Base-by-base conservation (phyloP, 192 early-diverging fungal species). In the Funneliformis geosporum region DNA sequence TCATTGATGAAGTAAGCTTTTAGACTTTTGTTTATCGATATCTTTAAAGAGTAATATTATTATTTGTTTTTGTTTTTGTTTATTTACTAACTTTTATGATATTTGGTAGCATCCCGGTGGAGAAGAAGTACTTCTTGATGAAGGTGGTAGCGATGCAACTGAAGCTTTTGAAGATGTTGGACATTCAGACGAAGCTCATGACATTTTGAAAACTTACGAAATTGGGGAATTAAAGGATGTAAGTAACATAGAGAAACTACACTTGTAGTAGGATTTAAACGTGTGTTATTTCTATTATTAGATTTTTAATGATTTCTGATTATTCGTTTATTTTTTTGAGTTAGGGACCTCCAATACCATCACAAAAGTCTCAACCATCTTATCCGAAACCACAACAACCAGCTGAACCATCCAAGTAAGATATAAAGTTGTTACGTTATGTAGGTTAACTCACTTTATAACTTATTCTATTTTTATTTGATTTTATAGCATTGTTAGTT, bases 101-200 rank as follows among this genome's bases (percentile, higher is more conserved):
- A 9, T 38, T 33, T 18, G 42, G 5, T 84, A 98, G 94, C 97
- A 99, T 84, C 97, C 97, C 28, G 97, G 97, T 83, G 97, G 97
- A 83, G 97, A 97, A 86, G 97, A 99, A 84, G 95, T 99, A 16
- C 86, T 99, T 78, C 81, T 97, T 60, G 97, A 97, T 85, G 89
- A 93, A 80, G 96, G 91, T 68, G 97, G 95, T 84, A 89, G 88
- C 79, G 96, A 99, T 84, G 94, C 95, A 42, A 94, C 94, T 55
- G 96, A 93, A 80, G 92, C 95, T 27, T 99, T 99, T 87, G 96
- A 99, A 74, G 96, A 97, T 84, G 95, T 99, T 82, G 97, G 97
- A 28, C 96, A 99, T 88, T 96, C 94, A 42, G 94, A 96, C 70
- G 97, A 99, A 81, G 97, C 97, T 33, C 92, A 91, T 73, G 94